Evolutionary conservation across 805 yeast genomes (phyloP), one percentile per base, ranked within the genome.

Genomic region (Candida jianshihensis): DNA sequence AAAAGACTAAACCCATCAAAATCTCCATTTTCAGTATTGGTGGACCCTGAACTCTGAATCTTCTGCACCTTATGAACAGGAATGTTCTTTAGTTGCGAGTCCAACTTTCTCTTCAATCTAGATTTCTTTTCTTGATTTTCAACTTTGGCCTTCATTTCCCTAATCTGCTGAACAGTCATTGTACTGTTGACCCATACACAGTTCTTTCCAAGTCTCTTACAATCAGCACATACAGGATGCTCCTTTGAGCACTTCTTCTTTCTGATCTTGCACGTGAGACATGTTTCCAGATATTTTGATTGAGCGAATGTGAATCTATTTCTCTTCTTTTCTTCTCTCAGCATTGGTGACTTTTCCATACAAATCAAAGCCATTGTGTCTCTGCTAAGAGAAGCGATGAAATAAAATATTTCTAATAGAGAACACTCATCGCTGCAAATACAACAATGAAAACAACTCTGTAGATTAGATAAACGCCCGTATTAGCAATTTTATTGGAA

Each of bases 231-330:
- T n/a, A 62, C 53, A 2, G 95, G 95, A 35, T 71, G 67, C 2
- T 68, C 67, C 52, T 83, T 92, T 40, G 85, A 81, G 45, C 95
- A 84, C 31, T 87, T 66, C 56, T 82, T 84, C 64, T 78, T 79
- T 30, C 87, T 58, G 25, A 73, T 63, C 48, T 79, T 80, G 56
- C 88, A 80, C 0, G 84, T 79, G 27, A 79, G 56, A 52, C 88
- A 80, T 1, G 86, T 86, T 13, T 63, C 64, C 44, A 61, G 70
- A 1, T 82, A 71, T 43, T 73, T 54, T 44, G 54, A 62, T 29
- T 59, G 48, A 2, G 56, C 43, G 37, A 46, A 44, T 15, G 41
- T 47, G 44, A 49, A 51, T 8, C 10, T 21, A 11, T 11, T 21
- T 21, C 10, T 21, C 11, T 11, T 21, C n/a, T n/a, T n/a, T n/a